Evolutionary conservation across 441 rosid genomes (phyloP), one percentile per base, ranked within the genome.

Genomic region (Jatropha podagrica): DNA sequence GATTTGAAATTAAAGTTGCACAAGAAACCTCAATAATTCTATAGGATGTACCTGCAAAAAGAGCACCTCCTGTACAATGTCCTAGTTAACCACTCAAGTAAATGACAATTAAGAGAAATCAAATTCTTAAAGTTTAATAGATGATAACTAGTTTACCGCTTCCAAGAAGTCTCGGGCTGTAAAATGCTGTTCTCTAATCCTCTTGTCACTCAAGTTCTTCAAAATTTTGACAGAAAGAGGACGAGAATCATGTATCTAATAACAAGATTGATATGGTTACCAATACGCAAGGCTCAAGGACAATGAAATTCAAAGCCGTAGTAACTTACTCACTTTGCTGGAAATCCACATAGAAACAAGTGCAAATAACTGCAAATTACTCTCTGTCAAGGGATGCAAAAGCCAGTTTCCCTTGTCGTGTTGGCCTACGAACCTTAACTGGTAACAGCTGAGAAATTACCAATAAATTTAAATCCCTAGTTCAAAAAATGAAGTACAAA

Each of bases 341-440:
- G 95, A 88, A 80, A 91, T 80, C 97, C 97, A 92, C 13, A 91
- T 48, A 38, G 95, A 85, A 83, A 89, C 58, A 13, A 92, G 91
- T 8, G 83, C 87, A 85, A 91, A 92, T 9, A 92, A 71, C 81
- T 91, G 96, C 83, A 92, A 73, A 85, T 87, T 92, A 87, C 96
- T 84, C 80, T 91, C 92, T 49, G 76, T 85, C 60, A 86, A 20
- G 13, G 95, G 91, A 69, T 82, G 80, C 84, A 92, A 68, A 64
- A 94, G 88, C 98, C 95, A 91, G 77, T 84, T 89, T 32, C 81
- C 79, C 62, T 51, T 52, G 20, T 75, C 79, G 71, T 76, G 77
- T 20, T 62, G 73, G 70, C 77, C 79, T 37, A 64, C 54, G 37
- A 77, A 83, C 82, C 97, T 90, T 71, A 55, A 37, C 4, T 6